A percentile compares a stretch with the other conserved stretches of the same genome.
phyloP scores from a whole-genome alignment of 495 filamentous ascomycete species.

The Lindgomyces ingoldianus region DNA sequence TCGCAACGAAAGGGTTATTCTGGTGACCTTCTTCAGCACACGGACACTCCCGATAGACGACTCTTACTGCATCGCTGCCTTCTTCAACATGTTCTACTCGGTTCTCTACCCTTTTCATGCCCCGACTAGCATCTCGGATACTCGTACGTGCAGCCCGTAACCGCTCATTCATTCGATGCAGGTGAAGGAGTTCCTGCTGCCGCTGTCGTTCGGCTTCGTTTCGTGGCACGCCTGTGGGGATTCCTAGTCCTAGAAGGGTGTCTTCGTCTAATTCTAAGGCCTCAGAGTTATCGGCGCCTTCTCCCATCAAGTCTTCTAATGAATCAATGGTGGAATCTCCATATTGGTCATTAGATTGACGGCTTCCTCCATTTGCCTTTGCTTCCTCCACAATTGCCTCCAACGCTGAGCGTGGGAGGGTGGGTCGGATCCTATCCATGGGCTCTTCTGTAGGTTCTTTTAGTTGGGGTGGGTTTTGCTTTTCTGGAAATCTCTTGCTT shows the following conservation, averaged over 20 bases:
- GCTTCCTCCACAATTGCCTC: constrained; percentile 57
- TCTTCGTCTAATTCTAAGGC: constrained; percentile 41
- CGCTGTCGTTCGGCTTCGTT: constrained; percentile 41
- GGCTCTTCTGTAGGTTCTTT: constrained; percentile 7
- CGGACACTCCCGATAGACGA: constrained; percentile 27
- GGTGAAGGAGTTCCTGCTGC: constrained; percentile 39
- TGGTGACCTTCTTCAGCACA: constrained; percentile 18
- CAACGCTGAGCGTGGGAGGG: constrained; percentile 40
- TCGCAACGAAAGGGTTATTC: neutral
- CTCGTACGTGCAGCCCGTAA: constrained; percentile 42
- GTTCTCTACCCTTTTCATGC: constrained; percentile 44
- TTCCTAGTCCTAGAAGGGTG: constrained; percentile 28
- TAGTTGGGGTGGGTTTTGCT: neutral
- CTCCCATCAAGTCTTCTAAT: constrained; percentile 56
- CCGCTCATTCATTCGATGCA: constrained; percentile 44
- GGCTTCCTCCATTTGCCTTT: constrained; percentile 2
- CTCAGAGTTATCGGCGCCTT: constrained; percentile 18
- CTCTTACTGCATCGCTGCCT: constrained; percentile 5
- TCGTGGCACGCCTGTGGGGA: constrained; percentile 16
- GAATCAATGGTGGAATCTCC: constrained; percentile 66
- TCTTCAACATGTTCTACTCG: constrained; percentile 35
- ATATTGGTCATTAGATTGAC: constrained; percentile 42
- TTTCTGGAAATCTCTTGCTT: constrained; percentile 23
- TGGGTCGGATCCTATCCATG: neutral
- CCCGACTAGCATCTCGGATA: constrained; percentile 44